Evolutionary conservation across 257 asterid species (phyloP).

Genomic region (Salvia hispanica): DNA sequence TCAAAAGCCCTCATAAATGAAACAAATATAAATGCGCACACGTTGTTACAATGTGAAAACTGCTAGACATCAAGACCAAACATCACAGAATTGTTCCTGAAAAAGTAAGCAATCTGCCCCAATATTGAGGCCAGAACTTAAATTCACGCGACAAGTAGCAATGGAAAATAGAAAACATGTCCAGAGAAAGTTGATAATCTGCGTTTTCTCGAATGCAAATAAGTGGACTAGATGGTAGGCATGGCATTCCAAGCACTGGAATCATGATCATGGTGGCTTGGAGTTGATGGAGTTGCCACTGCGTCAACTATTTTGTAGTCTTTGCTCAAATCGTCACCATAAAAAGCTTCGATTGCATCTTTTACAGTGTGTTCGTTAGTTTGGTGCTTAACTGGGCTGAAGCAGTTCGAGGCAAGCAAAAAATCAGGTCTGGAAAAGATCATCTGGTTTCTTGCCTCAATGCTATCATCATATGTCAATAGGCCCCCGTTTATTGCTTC

Average conservation of each 20-base stretch:
- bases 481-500: constrained; percentile 26
- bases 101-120: constrained; percentile 6
- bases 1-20: neutral
- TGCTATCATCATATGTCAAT: constrained; percentile 19
- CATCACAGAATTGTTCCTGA: constrained; percentile 7
- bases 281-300: constrained; percentile 31
- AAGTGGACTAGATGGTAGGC: constrained; percentile 30
- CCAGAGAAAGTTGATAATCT: constrained; percentile 6
- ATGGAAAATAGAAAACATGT: constrained; percentile 17
- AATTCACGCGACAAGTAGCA: constrained; percentile 7
- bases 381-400: constrained; percentile 38
- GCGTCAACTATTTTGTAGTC: constrained; percentile 34
- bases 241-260: constrained; percentile 37
- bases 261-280: constrained; percentile 27
- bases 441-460: constrained; percentile 34
- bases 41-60: neutral
- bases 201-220: constrained; percentile 18
- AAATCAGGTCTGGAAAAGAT: constrained; percentile 55
- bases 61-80: neutral
- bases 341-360: constrained; percentile 29
- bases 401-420: constrained; percentile 54
- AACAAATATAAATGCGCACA: constrained; percentile 21
- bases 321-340: constrained; percentile 35
- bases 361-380: constrained; percentile 33
- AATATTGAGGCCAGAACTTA: constrained; percentile 1